Evolutionary conservation across 2,329 filamentous ascomycete genomes (phyloP), one percentile per base, ranked within the genome.

Genomic region (Elsinoe australis): DNA sequence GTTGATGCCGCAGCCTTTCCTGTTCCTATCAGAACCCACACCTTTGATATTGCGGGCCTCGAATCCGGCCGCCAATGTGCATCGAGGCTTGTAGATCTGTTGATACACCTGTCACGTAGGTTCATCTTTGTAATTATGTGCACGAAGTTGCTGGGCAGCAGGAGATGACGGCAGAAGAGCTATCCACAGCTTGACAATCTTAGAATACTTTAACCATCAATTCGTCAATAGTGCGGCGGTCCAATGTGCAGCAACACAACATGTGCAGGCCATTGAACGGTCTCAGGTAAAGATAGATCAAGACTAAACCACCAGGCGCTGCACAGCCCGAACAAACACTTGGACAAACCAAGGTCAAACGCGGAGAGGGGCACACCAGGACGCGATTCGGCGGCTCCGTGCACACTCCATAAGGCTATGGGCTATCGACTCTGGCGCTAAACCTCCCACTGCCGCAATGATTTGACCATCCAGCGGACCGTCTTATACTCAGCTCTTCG

Each of bases 301-400:
- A 6, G 21, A 22, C 15, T 19, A 7, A 21, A 28, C 21, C 39
- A 12, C 21, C 39, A 44, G 28, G 39, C 39, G 39, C 39, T 44
- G 39, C 39, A 44, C 39, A 44, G 39, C 39, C 39, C 5, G 12
- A 8, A 26, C 19, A 19, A 17, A 19, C 14, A 14, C 14, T 12
- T 12, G 12, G 17, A 9, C 35, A 14, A 21, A 19, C n/a, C 17
- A 17, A 18, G 21, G 24, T 28, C 10, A 17, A 31, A 14, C 21
- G 28, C 39, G 28, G 39, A 44, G 28, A 29, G 32, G 26, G 26
- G 18, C 33, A 15, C n/a, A 4, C 18, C 14, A 36, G 39, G 39
- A 44, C 39, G 32, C 39, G 28, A 31, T 44, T 44, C 39, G 39
- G 39, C 26, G 26, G 39, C 39, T 44, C 39, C 15, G 39, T 44